Evolutionary conservation across 2,329 filamentous ascomycete genomes (phyloP), one percentile per base, ranked within the genome.

Genomic region (Emergomyces pasteurianus): DNA sequence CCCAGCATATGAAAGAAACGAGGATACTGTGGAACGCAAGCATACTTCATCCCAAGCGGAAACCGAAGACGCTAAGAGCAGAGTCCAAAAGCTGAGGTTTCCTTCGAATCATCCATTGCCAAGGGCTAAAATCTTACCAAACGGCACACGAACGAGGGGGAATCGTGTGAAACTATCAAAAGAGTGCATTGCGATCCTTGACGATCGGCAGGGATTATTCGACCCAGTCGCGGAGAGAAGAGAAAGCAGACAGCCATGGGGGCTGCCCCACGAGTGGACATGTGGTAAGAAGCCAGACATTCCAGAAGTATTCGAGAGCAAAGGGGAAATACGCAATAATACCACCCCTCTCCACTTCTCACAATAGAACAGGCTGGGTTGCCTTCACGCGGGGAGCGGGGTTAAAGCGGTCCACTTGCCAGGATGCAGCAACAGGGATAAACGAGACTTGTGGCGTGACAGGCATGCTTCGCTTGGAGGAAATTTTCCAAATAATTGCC

Each of bases 241-340:
- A 36, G 4, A 31, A 50, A 10, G 16, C n/a, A 12, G n/a, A 40
- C 52, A 55, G 52, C 23, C 14, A 16, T 40, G 23, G 14, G 16
- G 2, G 9, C 3, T 23, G 47, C 16, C 21, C 23, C n/a, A 56
- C 42, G 53, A 26, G 23, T 42, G 7, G 23, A 28, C 2, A 23
- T 28, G 16, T 18, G 31, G 8, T 6, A 36, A 18, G 5, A 12
- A 14, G 42, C 23, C 54, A 26, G n/a, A 49, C 31, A 26, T 58
- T 58, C 57, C 57, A 58, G 57, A 58, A 58, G 28, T 46, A 38
- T 58, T 58, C 43, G 42, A 58, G 36, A 46, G 57, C 43, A n/a
- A n/a, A 21, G n/a, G 23, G 38, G 26, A 52, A 52, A 23, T 31
- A 31, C 31, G 31, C 31, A 31, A 7, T 9, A 28, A 31, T 43